These are phyloP conservation scores for Tuber calosporum DNA, from an alignment of 495 filamentous ascomycete species.

Conservation along the genomic window DNA sequence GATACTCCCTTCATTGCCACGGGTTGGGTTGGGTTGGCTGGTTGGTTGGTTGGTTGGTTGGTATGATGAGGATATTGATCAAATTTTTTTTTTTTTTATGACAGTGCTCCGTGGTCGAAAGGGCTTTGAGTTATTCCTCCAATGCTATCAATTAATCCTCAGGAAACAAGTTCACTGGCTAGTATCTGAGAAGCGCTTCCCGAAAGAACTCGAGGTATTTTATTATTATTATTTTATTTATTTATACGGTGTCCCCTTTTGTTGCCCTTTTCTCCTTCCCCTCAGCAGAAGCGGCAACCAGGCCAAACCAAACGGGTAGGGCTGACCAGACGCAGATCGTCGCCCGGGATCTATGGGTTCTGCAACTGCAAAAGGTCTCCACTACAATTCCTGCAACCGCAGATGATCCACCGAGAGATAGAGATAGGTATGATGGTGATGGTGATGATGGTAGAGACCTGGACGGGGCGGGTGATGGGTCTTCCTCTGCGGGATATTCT, in stretches of 20 bases:
- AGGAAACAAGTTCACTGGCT: conserved; percentile 65
- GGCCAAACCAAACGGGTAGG: conserved; percentile 1
- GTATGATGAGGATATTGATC: not conserved
- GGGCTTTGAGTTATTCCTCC: conserved; percentile 70
- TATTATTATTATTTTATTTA: too few species aligned
- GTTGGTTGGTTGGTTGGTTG: not conserved
- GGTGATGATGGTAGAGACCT: conserved; percentile 2
- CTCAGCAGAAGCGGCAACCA: not conserved
- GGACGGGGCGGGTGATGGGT: conserved; percentile 20
- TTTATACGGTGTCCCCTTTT: conserved; percentile 35
- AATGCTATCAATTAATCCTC: conserved; percentile 76
- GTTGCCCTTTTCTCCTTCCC: not conserved
- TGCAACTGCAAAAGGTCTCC: conserved; percentile 50
- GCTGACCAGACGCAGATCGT: conserved; percentile 43
- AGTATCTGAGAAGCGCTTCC: conserved; percentile 55
- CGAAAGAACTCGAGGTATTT: conserved; percentile 57
- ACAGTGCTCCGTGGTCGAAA: conserved; percentile 42
- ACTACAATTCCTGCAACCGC: conserved; percentile 22
- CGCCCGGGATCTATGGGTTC: conserved; percentile 62
- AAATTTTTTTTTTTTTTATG: too few species aligned
- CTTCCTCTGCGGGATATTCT: conserved; percentile 29
- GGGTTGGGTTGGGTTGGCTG: not conserved
- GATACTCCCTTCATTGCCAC: not conserved
- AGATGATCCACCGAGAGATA: not conserved
- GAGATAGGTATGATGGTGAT: not conserved